Evolutionary conservation across 331 rosid genomes (phyloP).

Genomic region (Ulmus americana): DNA sequence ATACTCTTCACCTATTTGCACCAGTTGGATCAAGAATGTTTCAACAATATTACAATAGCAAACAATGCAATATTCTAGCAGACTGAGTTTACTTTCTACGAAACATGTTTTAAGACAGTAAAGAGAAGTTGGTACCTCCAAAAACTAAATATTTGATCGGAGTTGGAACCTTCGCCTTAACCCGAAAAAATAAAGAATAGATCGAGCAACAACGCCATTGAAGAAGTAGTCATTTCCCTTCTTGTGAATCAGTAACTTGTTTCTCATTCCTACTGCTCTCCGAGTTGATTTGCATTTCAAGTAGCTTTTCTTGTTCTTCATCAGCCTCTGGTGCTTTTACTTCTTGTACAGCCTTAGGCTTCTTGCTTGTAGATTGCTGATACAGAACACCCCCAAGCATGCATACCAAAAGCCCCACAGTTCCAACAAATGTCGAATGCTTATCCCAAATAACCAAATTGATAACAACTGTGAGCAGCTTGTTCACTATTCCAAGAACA

Average conservation of each 20-base stretch:
- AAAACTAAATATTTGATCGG: too few relatives aligned
- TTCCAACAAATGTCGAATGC: slow-evolving; percentile 16
- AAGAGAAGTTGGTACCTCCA: too few relatives aligned
- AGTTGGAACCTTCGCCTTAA: too few relatives aligned
- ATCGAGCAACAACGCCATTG: too few relatives aligned
- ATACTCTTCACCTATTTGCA: too few relatives aligned
- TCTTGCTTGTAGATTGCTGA: slow-evolving; percentile 17
- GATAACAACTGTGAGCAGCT: slow-evolving; percentile 11
- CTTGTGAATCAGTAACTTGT: background rate
- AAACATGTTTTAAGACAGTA: too few relatives aligned
- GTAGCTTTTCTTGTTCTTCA: slow-evolving; percentile 5
- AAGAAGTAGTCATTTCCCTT: background rate
- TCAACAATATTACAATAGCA: too few relatives aligned
- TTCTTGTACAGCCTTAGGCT: slow-evolving; percentile 14
- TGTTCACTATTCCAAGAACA: slow-evolving; percentile 18
- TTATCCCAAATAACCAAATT: slow-evolving; percentile 16
- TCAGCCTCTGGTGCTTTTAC: slow-evolving; percentile 1
- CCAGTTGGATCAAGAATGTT: too few relatives aligned
- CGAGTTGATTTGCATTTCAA: slow-evolving; percentile 10
- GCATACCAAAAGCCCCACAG: slow-evolving; percentile 16
- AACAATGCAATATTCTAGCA: too few relatives aligned
- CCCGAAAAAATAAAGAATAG: too few relatives aligned
- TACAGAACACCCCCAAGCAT: slow-evolving; percentile 16
- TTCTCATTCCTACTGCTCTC: background rate
- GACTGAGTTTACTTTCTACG: too few relatives aligned